Evolutionary conservation across 2,329 filamentous ascomycete genomes (phyloP).

Genomic region (Epichloe coenophiala): DNA sequence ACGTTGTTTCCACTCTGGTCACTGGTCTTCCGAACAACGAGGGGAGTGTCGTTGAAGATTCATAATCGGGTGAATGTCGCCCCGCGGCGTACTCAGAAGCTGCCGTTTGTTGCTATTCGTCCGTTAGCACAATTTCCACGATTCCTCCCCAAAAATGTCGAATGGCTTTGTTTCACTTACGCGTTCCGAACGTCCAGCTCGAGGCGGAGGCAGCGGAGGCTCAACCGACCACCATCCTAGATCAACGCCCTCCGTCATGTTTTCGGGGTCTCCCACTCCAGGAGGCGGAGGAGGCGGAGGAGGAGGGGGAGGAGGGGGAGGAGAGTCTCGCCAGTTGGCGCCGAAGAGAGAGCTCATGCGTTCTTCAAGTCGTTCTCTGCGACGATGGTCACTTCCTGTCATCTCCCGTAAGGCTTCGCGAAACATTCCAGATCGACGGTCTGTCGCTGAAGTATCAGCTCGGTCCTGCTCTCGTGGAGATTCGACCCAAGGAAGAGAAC

Average conservation of each 20-base stretch:
- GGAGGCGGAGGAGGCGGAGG: not conserved
- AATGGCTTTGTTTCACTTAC: not conserved
- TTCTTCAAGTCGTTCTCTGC: conserved; percentile 15
- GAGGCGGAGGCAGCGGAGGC: not conserved
- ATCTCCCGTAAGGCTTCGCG: conserved; percentile 8
- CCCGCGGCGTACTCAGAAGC: not conserved
- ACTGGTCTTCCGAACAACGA: not conserved
- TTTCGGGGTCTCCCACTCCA: conserved; percentile 3
- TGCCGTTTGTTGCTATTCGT: not conserved
- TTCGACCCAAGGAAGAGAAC: conserved; percentile 12
- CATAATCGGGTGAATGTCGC: not conserved
- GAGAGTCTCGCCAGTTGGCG: conserved; percentile 8
- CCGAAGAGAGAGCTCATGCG: conserved; percentile 14
- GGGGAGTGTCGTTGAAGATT: not conserved
- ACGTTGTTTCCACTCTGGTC: not conserved
- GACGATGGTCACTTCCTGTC: conserved; percentile 11
- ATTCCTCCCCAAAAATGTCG: not conserved
- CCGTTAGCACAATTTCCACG: not conserved
- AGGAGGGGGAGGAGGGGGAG: not conserved
- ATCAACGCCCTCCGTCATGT: conserved; percentile 6
- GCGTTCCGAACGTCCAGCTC: not conserved
- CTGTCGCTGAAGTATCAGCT: not conserved
- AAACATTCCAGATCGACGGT: conserved; percentile 1
- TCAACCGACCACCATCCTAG: conserved; percentile 15
- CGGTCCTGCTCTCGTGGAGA: conserved; percentile 5